Conservation (phyloP, 257 asterid species). For the Scutellaria barbata region DNA sequence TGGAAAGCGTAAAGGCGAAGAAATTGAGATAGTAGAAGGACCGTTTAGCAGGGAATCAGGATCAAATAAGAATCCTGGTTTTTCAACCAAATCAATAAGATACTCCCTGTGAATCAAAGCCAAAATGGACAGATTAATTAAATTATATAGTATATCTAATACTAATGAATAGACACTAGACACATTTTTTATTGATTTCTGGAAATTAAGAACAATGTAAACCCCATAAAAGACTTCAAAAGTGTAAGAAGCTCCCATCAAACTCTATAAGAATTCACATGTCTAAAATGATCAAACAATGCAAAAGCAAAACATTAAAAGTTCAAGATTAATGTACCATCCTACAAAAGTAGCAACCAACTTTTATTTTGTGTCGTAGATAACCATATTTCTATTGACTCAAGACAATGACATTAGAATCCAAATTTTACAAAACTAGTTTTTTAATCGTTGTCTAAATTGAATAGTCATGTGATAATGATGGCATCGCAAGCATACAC, state of each 20-base stretch:
- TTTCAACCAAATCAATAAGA: constrained; percentile 84
- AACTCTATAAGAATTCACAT: constrained; percentile 33
- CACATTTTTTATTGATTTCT: not conserved
- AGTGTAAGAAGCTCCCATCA: constrained; percentile 14
- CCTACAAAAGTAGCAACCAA: constrained; percentile 4
- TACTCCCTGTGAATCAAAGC: constrained; percentile 73
- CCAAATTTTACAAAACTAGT: constrained; percentile 9
- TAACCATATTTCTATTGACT: constrained; percentile 22
- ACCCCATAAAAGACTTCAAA: constrained; percentile 7
- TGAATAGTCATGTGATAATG: constrained; percentile 22
- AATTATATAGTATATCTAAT: constrained; percentile 14
- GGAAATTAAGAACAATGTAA: constrained; percentile 27
- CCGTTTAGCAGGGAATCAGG: constrained; percentile 97
- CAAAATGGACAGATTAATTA: constrained; percentile 32
- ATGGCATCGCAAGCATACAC: constrained; percentile 22
- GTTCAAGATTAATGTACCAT: not conserved
- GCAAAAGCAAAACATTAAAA: not conserved
- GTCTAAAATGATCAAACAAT: constrained; percentile 10
- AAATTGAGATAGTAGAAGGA: constrained; percentile 85
- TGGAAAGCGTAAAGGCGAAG: constrained; percentile 91
- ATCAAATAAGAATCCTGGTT: constrained; percentile 78
- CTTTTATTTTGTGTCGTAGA: constrained; percentile 9
- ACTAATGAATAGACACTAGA: constrained; percentile 2
- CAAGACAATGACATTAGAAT: constrained; percentile 17
- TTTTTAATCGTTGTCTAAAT: constrained; percentile 9